Evolutionary conservation across 176 grass and related monocot species (phyloP).

Genomic region (Hsuehochloa calcarea): DNA sequence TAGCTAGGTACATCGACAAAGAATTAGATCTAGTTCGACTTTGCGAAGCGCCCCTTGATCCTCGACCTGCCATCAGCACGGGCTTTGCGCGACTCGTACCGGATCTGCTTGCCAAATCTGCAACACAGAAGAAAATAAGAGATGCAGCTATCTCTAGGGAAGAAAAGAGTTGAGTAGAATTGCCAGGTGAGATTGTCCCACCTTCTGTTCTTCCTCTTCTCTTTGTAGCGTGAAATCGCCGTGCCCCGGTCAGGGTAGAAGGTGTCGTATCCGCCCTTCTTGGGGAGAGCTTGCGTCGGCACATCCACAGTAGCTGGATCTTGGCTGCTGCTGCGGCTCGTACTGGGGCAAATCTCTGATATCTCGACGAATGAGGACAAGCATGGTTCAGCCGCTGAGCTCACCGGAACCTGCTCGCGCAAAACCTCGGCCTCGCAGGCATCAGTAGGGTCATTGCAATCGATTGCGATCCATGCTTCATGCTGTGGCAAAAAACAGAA

Average conservation of each 20-base stretch:
- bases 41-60: constrained; percentile 86
- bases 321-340: background rate
- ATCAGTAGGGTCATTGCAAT: background rate
- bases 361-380: constrained; percentile 49
- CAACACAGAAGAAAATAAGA: background rate
- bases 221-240: constrained; percentile 82
- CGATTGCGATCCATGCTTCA: constrained; percentile 18
- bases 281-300: constrained; percentile 19
- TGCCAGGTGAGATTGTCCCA: background rate
- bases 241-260: constrained; percentile 54
- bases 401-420: constrained; percentile 12
- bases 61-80: constrained; percentile 71
- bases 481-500: constrained; percentile 16
- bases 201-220: constrained; percentile 96
- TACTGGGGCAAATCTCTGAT: constrained; percentile 37
- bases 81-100: constrained; percentile 85
- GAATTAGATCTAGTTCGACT: constrained; percentile 11
- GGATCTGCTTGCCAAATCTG: constrained; percentile 87
- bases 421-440: constrained; percentile 9
- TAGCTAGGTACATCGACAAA: background rate
- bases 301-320: background rate
- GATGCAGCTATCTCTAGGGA: background rate
- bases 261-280: constrained; percentile 43
- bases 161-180: background rate
- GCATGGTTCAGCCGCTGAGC: constrained; percentile 38